Percentiles rank a stretch among this genome's conserved stretches.
phyloP scores from a whole-genome alignment of 2,329 filamentous ascomycete species.

The Corynespora cassiicola region DNA sequence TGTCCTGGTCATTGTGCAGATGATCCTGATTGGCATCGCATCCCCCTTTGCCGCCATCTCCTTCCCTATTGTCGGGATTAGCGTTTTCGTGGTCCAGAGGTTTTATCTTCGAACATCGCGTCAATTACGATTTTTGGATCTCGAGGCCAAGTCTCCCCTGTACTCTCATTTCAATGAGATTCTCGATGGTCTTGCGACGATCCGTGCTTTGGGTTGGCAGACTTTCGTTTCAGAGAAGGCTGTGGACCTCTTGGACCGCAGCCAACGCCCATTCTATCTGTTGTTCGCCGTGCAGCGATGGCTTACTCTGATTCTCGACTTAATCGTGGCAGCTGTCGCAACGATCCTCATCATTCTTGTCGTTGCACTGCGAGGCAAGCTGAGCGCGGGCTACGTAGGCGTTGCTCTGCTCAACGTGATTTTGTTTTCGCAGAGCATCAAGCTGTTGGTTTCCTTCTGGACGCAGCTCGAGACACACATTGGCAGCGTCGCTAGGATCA shows the following conservation, averaged over 20 bases:
- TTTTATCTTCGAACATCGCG: slow-evolving; percentile 57
- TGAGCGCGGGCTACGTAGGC: slow-evolving; percentile 58
- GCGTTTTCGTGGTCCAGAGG: slow-evolving; percentile 51
- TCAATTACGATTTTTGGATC: slow-evolving; percentile 59
- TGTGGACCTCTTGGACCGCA: slow-evolving; percentile 45
- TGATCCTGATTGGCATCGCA: slow-evolving; percentile 47
- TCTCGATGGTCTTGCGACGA: slow-evolving; percentile 55
- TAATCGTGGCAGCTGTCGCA: slow-evolving; percentile 49
- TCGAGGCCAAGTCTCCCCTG: slow-evolving; percentile 58
- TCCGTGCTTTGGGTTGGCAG: slow-evolving; percentile 61
- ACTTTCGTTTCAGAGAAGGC: slow-evolving; percentile 46
- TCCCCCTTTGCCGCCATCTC: slow-evolving; percentile 48
- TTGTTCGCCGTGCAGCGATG: slow-evolving; percentile 55
- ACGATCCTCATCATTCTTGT: slow-evolving; percentile 45
- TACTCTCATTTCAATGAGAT: slow-evolving; percentile 62
- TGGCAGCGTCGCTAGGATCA: slow-evolving; percentile 63
- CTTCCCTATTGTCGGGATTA: slow-evolving; percentile 46
- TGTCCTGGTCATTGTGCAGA: slow-evolving; percentile 41
- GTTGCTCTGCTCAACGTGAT: slow-evolving; percentile 62
- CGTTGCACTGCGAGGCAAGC: slow-evolving; percentile 42
- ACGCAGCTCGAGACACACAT: slow-evolving; percentile 65
- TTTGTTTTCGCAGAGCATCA: slow-evolving; percentile 59
- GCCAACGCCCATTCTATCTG: slow-evolving; percentile 54
- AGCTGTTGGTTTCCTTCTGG: slow-evolving; percentile 60
- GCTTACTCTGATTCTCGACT: slow-evolving; percentile 49